These are phyloP conservation scores for Euphorbia peplus DNA, from an alignment of 345 rosid species.

Conservation along the genomic window DNA sequence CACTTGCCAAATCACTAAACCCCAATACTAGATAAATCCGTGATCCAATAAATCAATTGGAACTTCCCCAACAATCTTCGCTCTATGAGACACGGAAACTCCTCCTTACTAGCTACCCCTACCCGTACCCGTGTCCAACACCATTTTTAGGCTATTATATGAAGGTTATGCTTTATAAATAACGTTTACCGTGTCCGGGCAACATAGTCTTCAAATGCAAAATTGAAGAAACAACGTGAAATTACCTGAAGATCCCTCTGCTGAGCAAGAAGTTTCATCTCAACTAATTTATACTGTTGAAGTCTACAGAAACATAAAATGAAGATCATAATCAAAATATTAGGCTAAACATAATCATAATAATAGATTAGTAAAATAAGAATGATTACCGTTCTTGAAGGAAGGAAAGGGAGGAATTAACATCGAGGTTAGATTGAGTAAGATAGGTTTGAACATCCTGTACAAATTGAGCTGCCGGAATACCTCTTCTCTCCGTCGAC, in stretches of 20 bases:
- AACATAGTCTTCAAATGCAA: too few species aligned
- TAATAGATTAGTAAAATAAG: not conserved
- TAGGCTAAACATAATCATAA: not conserved
- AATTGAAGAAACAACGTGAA: not conserved
- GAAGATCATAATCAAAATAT: not conserved
- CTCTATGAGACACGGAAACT: too few species aligned
- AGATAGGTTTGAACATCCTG: slow-evolving; percentile 81
- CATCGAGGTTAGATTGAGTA: slow-evolving; percentile 61
- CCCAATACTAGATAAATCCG: not conserved
- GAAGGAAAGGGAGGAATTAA: slow-evolving; percentile 77
- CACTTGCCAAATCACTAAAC: not conserved
- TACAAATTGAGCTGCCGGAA: slow-evolving; percentile 82
- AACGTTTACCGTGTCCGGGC: too few species aligned
- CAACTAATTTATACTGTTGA: slow-evolving; percentile 79
- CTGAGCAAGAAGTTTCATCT: slow-evolving; percentile 88
- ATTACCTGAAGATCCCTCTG: slow-evolving; percentile 53
- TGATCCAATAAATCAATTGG: not conserved
- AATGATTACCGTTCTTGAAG: slow-evolving; percentile 75
- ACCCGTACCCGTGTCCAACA: too few species aligned
- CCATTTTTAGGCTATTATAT: too few species aligned
- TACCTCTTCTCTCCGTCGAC: slow-evolving; percentile 78
- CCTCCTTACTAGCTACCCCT: too few species aligned
- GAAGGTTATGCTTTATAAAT: too few species aligned
- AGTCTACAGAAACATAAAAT: slow-evolving; percentile 42
- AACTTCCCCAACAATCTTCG: not conserved